Conservation (phyloP, 2,329 filamentous ascomycete genomes). For the Paecilomyces formosus region DNA sequence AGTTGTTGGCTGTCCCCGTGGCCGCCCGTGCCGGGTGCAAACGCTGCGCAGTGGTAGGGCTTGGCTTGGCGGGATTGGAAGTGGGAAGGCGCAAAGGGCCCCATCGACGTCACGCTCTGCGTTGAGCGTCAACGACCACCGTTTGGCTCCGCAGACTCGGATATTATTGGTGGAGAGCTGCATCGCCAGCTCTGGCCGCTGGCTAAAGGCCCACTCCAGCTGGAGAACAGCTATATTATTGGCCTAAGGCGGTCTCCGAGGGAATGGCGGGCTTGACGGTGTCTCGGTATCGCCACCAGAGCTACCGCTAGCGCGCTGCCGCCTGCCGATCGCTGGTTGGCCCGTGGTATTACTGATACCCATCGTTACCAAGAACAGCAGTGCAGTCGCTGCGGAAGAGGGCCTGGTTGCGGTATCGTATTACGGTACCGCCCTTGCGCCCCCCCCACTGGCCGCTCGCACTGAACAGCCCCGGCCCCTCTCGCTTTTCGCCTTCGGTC, state of each 20-base stretch:
- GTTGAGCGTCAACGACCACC: background rate
- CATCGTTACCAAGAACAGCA: background rate
- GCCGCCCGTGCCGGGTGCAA: background rate
- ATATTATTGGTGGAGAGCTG: background rate
- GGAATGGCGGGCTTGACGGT: background rate
- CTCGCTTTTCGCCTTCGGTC: conserved; percentile 1
- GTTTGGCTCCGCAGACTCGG: background rate
- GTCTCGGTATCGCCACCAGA: conserved; percentile 5
- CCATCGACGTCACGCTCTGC: background rate
- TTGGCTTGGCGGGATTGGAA: background rate
- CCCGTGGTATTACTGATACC: background rate
- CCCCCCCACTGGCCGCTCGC: background rate
- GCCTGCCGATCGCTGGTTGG: background rate
- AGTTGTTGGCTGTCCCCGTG: background rate
- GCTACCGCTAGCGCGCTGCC: background rate
- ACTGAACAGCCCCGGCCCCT: background rate
- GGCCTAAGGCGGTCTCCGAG: background rate
- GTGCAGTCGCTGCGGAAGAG: background rate
- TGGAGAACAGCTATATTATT: background rate
- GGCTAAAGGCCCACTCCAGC: background rate
- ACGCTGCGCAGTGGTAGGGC: background rate
- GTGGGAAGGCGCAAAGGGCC: background rate
- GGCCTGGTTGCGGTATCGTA: background rate
- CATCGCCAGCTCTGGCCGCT: background rate
- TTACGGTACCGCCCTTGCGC: background rate